phyloP scores from a whole-genome alignment of 2,329 filamentous ascomycete species.

The Aspergillus ruber region DNA sequence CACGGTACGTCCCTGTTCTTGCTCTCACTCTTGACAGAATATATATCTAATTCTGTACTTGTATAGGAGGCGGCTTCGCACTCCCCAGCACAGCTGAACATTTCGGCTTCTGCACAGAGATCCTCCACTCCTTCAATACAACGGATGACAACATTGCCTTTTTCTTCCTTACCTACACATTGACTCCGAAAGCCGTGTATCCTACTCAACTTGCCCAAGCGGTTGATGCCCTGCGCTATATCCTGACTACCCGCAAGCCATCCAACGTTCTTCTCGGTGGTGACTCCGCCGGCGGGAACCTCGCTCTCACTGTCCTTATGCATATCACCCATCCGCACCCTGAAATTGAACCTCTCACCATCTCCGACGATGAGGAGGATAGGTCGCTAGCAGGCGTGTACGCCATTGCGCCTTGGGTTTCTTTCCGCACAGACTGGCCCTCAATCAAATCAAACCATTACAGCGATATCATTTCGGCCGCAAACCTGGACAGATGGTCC shows the following conservation, averaged over 20 bases:
- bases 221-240: slow-evolving; percentile 33
- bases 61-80: slow-evolving; percentile 49
- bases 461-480: slow-evolving; percentile 44
- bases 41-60: not conserved
- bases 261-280: slow-evolving; percentile 31
- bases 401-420: slow-evolving; percentile 52
- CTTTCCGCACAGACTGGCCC: slow-evolving; percentile 35
- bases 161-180: slow-evolving; percentile 50
- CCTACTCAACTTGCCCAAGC: slow-evolving; percentile 35
- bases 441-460: slow-evolving; percentile 40
- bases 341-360: slow-evolving; percentile 36
- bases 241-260: slow-evolving; percentile 26
- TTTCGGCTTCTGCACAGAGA: slow-evolving; percentile 39
- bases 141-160: slow-evolving; percentile 40
- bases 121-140: slow-evolving; percentile 34
- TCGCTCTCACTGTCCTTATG: slow-evolving; percentile 26
- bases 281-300: slow-evolving; percentile 37
- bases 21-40: slow-evolving; percentile 1
- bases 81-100: slow-evolving; percentile 37
- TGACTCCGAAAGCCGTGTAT: slow-evolving; percentile 38
- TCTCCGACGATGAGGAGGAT: slow-evolving; percentile 14
- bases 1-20: slow-evolving; percentile 23
- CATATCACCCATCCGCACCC: slow-evolving; percentile 49
- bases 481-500: slow-evolving; percentile 38
- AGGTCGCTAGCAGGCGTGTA: slow-evolving; percentile 36